Conservation (phyloP, 164 flowering plant species). For the Macadamia tetraphylla region DNA sequence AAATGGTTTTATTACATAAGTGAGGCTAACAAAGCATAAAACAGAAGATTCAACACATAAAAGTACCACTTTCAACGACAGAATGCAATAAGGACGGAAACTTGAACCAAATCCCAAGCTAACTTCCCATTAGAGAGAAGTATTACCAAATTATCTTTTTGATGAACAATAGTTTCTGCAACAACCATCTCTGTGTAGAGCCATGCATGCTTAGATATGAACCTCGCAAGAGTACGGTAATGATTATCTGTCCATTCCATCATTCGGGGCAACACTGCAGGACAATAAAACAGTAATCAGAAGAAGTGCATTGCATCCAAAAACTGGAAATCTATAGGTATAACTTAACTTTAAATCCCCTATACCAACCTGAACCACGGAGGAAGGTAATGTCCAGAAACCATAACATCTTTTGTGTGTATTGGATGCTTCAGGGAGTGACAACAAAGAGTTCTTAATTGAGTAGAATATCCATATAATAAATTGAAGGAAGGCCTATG, state of each 20-base stretch:
- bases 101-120: too few relatives aligned
- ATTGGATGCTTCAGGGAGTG: constrained; percentile 19
- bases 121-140: background rate
- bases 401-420: constrained; percentile 31
- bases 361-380: constrained; percentile 77
- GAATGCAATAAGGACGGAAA: too few relatives aligned
- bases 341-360: background rate
- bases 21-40: too few relatives aligned
- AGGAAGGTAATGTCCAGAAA: constrained; percentile 43
- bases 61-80: too few relatives aligned
- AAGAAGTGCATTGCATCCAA: background rate
- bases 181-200: constrained; percentile 97
- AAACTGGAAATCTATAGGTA: background rate
- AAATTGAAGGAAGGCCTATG: constrained; percentile 29
- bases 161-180: constrained; percentile 88
- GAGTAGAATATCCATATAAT: constrained; percentile 17
- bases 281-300: constrained; percentile 6
- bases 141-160: constrained; percentile 71
- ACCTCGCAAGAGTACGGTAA: constrained; percentile 86
- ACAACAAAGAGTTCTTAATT: constrained; percentile 22
- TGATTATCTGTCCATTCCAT: constrained; percentile 96
- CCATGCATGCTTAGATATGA: constrained; percentile 91
- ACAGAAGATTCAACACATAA: too few relatives aligned
- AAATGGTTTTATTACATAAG: background rate
- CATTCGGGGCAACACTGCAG: constrained; percentile 93